Evolutionary conservation across 176 grass and related monocot genomes (phyloP).

Genomic region (Thalia dealbata): DNA sequence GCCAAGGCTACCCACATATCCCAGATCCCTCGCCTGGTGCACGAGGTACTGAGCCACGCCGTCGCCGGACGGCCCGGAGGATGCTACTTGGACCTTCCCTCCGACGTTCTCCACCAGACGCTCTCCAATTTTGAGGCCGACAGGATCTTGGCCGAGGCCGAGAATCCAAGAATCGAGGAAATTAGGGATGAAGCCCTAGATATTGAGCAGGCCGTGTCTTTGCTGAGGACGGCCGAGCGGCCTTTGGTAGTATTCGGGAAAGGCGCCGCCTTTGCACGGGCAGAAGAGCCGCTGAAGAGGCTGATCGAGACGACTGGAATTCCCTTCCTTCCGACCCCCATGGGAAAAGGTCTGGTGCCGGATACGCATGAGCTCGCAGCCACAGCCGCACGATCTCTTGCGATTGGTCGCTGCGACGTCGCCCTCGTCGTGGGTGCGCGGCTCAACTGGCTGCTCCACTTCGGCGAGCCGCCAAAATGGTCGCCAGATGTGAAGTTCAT

Average conservation of each 20-base stretch:
- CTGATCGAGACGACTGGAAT: conserved; percentile 75
- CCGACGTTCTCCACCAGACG: conserved; percentile 91
- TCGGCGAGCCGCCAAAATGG: conserved; percentile 76
- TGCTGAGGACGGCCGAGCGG: conserved; percentile 55
- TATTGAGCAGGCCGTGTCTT: conserved; percentile 42
- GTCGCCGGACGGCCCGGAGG: conserved; percentile 57
- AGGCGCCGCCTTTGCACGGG: conserved; percentile 59
- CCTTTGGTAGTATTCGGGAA: conserved; percentile 77
- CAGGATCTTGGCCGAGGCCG: conserved; percentile 26
- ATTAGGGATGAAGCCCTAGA: conserved; percentile 13
- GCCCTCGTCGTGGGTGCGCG: conserved; percentile 62
- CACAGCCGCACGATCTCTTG: conserved; percentile 66
- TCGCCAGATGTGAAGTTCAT: conserved; percentile 91
- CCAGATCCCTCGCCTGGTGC: conserved; percentile 69
- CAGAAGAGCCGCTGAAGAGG: conserved; percentile 56
- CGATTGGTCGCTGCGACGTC: conserved; percentile 68
- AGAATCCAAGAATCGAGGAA: conserved; percentile 21
- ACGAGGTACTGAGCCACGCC: conserved; percentile 43
- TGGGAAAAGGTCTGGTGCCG: conserved; percentile 84
- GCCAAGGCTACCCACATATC: conserved; percentile 52
- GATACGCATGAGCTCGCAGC: conserved; percentile 71
- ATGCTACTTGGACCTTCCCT: conserved; percentile 77
- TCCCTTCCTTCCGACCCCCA: conserved; percentile 83
- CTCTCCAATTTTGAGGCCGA: conserved; percentile 47
- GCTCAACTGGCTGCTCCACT: conserved; percentile 94